A percentile compares a stretch with the other conserved stretches of the same genome.
Conservation (phyloP, 345 rosid species). For the Euclidium syriacum region DNA sequence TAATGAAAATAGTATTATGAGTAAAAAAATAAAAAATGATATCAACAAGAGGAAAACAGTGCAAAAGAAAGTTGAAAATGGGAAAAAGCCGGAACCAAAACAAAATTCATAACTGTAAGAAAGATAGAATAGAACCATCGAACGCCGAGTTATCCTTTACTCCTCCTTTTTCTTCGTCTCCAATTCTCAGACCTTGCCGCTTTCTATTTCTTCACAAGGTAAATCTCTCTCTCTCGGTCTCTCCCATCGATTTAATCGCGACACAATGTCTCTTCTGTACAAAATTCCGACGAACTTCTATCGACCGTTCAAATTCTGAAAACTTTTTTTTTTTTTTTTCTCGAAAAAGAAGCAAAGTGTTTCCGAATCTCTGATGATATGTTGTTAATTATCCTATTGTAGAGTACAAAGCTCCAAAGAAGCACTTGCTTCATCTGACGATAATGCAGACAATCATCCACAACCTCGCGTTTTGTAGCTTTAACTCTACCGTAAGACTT, state of each 20-base stretch:
- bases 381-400: background rate
- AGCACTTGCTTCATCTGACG: background rate
- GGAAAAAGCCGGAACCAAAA: background rate
- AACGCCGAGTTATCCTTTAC: background rate
- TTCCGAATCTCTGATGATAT: background rate
- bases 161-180: background rate
- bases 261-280: too few species aligned
- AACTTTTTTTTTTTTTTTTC: too few species aligned
- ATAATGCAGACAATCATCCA: conserved; percentile 25
- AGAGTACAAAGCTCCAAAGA: background rate
- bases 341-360: background rate
- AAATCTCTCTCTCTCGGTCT: background rate
- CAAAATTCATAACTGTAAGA: background rate
- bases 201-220: background rate
- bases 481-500: conserved; percentile 16
- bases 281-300: too few species aligned
- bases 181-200: background rate
- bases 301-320: background rate
- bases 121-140: background rate
- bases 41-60: too few species aligned
- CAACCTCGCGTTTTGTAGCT: conserved; percentile 18
- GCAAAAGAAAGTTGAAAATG: too few species aligned
- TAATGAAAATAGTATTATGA: too few species aligned
- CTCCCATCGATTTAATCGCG: background rate
- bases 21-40: too few species aligned